These are phyloP conservation scores for Euphrasia confusa DNA, from an alignment of 257 asterid genomes.

Conservation along the genomic window DNA sequence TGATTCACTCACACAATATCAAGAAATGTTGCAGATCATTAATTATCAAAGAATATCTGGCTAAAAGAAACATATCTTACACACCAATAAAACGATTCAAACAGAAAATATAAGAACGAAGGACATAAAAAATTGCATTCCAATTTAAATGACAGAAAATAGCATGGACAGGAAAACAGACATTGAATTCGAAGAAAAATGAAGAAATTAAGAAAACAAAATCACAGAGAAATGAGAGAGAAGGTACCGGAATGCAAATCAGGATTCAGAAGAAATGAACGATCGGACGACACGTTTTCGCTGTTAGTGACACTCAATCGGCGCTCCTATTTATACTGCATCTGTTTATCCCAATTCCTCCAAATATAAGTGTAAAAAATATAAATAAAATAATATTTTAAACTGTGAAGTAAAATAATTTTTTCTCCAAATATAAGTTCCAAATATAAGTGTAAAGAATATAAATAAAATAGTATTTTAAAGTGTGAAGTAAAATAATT, in stretches of 20 bases:
- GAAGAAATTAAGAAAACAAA: neutral
- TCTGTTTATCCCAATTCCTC: too few relatives aligned
- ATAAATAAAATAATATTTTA: too few relatives aligned
- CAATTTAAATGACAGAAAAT: neutral
- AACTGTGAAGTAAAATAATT: too few relatives aligned
- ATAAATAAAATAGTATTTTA: too few relatives aligned
- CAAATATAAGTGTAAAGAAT: too few relatives aligned
- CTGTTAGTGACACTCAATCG: neutral
- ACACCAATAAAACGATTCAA: neutral
- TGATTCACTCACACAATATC: neutral
- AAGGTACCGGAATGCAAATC: conserved; percentile 22
- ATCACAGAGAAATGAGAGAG: neutral
- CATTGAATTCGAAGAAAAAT: neutral
- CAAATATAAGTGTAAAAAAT: too few relatives aligned
- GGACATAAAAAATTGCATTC: neutral
- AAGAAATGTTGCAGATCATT: neutral
- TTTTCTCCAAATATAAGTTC: too few relatives aligned
- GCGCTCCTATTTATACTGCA: too few relatives aligned
- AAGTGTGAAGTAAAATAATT: too few relatives aligned
- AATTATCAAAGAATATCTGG: neutral
- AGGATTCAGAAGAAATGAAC: conserved; percentile 12
- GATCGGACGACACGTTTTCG: conserved; percentile 11
- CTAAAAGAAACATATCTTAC: neutral
- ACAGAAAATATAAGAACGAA: neutral
- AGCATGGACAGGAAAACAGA: conserved; percentile 1